These are phyloP conservation scores for Annulohypoxylon bovei DNA, from an alignment of 495 filamentous ascomycete species.

Conservation along the genomic window DNA sequence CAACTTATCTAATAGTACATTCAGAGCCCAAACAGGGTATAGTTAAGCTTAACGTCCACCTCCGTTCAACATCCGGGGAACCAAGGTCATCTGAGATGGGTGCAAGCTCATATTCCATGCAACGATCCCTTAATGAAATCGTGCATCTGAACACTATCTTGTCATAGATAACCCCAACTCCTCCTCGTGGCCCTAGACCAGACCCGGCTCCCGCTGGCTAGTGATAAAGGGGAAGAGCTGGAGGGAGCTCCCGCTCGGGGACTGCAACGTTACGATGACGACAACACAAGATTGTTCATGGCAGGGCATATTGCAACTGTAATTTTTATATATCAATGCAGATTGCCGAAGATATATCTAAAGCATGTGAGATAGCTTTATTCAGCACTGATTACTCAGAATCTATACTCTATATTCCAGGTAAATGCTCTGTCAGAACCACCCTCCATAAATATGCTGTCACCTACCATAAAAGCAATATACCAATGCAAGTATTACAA, in stretches of 20 bases:
- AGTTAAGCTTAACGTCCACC: slow-evolving; percentile 31
- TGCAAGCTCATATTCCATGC: slow-evolving; percentile 34
- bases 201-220: slow-evolving; percentile 10
- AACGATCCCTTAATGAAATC: slow-evolving; percentile 31
- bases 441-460: neutral
- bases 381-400: neutral
- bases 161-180: slow-evolving; percentile 31
- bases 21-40: slow-evolving; percentile 14
- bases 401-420: neutral
- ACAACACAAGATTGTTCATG: slow-evolving; percentile 7
- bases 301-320: slow-evolving; percentile 8
- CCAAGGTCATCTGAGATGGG: slow-evolving; percentile 35
- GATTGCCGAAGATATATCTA: neutral
- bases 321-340: slow-evolving; percentile 11
- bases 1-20: slow-evolving; percentile 17
- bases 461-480: slow-evolving; percentile 18
- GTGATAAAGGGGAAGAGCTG: slow-evolving; percentile 7
- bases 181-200: slow-evolving; percentile 14
- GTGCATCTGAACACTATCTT: slow-evolving; percentile 21
- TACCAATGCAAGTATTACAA: neutral
- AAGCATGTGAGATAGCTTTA: neutral
- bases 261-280: slow-evolving; percentile 39
- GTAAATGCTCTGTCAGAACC: neutral
- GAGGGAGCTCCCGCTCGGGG: slow-evolving; percentile 16
- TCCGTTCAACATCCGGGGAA: slow-evolving; percentile 19